phyloP scores from a whole-genome alignment of 345 rosid genomes.

The Heritiera fomes region DNA sequence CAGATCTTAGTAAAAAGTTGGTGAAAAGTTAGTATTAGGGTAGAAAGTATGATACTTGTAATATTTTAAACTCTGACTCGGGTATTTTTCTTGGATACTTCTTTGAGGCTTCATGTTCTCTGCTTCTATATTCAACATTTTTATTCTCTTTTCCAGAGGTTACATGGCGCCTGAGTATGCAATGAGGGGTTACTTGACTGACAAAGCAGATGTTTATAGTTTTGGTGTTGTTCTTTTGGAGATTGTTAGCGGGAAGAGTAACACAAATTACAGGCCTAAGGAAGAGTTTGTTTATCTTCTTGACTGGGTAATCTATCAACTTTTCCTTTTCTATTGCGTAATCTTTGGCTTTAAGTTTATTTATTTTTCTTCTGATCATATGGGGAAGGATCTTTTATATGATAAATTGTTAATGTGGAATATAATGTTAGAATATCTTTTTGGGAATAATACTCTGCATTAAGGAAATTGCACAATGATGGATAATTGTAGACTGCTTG shows the following conservation, averaged over 20 bases:
- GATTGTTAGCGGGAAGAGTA: slow-evolving; percentile 91
- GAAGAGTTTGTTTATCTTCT: slow-evolving; percentile 95
- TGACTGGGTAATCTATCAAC: slow-evolving; percentile 59
- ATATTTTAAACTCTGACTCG: not conserved
- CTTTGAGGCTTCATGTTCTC: not conserved
- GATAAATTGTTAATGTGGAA: no score
- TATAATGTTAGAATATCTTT: no score
- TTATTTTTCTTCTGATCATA: no score
- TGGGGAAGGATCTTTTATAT: not conserved
- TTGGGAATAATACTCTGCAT: no score
- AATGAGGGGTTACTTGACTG: slow-evolving; percentile 96
- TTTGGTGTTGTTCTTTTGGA: slow-evolving; percentile 81
- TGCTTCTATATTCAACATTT: not conserved
- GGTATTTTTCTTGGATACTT: not conserved
- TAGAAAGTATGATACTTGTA: not conserved
- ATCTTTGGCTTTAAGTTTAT: not conserved
- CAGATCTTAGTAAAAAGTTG: not conserved
- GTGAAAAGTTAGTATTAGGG: not conserved
- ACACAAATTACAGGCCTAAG: slow-evolving; percentile 91
- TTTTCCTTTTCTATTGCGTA: not conserved
- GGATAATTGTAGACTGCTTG: no score
- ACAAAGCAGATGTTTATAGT: slow-evolving; percentile 91
- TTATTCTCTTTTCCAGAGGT: slow-evolving; percentile 47
- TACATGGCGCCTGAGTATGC: slow-evolving; percentile 99
- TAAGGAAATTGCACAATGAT: no score